Percentiles rank a stretch among this genome's conserved stretches.
Conservation (phyloP, 2,329 filamentous ascomycete genomes). For the Fusarium falciforme region DNA sequence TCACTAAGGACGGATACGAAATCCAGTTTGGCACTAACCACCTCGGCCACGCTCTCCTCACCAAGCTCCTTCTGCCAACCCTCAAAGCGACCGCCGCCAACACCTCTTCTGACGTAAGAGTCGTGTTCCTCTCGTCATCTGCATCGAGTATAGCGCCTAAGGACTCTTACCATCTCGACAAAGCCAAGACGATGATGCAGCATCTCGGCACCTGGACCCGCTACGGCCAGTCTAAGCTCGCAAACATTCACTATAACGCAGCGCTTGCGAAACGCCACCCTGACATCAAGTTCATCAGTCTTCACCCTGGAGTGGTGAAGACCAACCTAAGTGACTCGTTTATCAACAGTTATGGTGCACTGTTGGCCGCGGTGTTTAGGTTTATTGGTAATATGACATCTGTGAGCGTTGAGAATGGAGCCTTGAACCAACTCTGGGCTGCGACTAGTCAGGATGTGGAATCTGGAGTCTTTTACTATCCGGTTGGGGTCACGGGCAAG, state of each 20-base stretch:
- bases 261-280: background rate
- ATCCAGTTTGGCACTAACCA: conserved; percentile 62
- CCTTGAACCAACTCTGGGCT: conserved; percentile 53
- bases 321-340: background rate
- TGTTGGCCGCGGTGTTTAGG: conserved; percentile 47
- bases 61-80: conserved; percentile 50
- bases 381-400: conserved; percentile 10
- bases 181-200: conserved; percentile 32
- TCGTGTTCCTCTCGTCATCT: conserved; percentile 43
- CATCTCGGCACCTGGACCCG: background rate
- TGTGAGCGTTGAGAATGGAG: background rate
- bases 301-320: conserved; percentile 6
- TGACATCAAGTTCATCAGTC: background rate
- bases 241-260: background rate
- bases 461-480: conserved; percentile 48
- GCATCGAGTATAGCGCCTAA: conserved; percentile 35
- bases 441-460: conserved; percentile 45
- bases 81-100: conserved; percentile 42
- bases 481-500: conserved; percentile 41
- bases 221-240: conserved; percentile 1
- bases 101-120: conserved; percentile 42
- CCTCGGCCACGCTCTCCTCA: conserved; percentile 60
- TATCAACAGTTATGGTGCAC: background rate
- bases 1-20: conserved; percentile 56
- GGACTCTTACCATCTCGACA: conserved; percentile 44